Evolutionary conservation across 2,329 filamentous ascomycete genomes (phyloP), one percentile per base, ranked within the genome.

Genomic region (Trichoderma koningii): DNA sequence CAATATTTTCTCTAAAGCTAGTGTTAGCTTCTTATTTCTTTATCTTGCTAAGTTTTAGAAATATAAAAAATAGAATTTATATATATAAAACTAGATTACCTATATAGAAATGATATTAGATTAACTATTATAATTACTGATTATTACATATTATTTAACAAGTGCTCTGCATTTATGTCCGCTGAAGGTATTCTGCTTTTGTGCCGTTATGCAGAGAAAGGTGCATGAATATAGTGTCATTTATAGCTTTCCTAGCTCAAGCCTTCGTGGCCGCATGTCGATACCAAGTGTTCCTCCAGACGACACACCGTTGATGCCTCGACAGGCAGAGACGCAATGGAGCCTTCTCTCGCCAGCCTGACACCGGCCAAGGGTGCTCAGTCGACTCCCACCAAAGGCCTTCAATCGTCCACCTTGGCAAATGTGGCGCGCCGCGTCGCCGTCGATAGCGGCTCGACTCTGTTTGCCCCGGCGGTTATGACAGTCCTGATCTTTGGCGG

Each of bases 401-500:
- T 26, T 26, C 60, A 21, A 47, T 63, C 50, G 19, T 50, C 23
- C 26, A 55, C 60, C 2, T 63, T 63, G 50, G 41, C 60, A 26
- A 63, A 55, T 51, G 19, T 55, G 34, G 17, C 34, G 23, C 60
- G 60, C 41, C 50, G 7, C 21, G 55, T 63, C 21, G 60, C 50
- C 26, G 26, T 47, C 26, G 48, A 63, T 28, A 55, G 61, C 23
- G 63, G 65, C 23, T 50, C 57, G 45, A 55, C 74, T 30, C 56
- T 78, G 83, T 76, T 91, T 44, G 83, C 85, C 65, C 81, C 89
- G 52, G 81, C 83, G 23, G 81, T 84, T 65, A 96, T 96, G 84
- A 83, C 94, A 65, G 84, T 83, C 59, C 84, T 98, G 69, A 98
- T 99, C 66, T 97, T 99, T 76, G 95, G 95, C 59, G 95, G 95